These are phyloP conservation scores for Bertia moriformis DNA, from an alignment of 2,329 filamentous ascomycete genomes.

Conservation along the genomic window DNA sequence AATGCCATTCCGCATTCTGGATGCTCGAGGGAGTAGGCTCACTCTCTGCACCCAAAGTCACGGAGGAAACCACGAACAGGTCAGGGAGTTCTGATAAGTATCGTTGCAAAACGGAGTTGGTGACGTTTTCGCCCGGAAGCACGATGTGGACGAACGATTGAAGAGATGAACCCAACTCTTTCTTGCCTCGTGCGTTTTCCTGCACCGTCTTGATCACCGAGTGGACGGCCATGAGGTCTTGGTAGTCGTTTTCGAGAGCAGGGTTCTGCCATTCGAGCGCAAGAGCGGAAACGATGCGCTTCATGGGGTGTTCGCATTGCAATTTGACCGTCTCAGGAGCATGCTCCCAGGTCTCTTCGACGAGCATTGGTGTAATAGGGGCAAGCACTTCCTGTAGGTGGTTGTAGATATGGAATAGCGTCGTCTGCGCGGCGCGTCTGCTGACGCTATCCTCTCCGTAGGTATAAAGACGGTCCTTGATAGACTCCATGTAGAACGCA, in stretches of 20 bases:
- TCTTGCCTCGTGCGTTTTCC: slow-evolving; percentile 57
- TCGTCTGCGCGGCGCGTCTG: slow-evolving; percentile 1
- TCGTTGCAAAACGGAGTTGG: background rate
- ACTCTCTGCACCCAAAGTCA: slow-evolving; percentile 28
- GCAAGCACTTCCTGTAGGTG: slow-evolving; percentile 66
- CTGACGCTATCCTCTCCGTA: slow-evolving; percentile 48
- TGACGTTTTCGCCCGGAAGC: slow-evolving; percentile 18
- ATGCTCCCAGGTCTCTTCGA: slow-evolving; percentile 79
- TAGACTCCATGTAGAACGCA: slow-evolving; percentile 81
- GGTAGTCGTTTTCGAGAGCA: slow-evolving; percentile 9
- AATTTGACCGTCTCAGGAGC: slow-evolving; percentile 43
- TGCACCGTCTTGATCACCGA: slow-evolving; percentile 60
- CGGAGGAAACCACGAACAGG: slow-evolving; percentile 43
- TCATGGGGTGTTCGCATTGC: slow-evolving; percentile 26
- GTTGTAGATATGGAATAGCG: slow-evolving; percentile 49
- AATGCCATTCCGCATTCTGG: background rate
- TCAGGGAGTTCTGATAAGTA: background rate
- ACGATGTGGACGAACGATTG: slow-evolving; percentile 56
- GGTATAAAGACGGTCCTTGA: slow-evolving; percentile 87
- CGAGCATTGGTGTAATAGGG: slow-evolving; percentile 67
- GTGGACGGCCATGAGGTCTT: slow-evolving; percentile 37
- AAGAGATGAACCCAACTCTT: slow-evolving; percentile 66
- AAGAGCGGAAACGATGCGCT: slow-evolving; percentile 11
- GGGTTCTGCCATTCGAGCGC: background rate
- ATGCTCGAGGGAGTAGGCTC: background rate